Evolutionary conservation across 2,329 filamentous ascomycete species (phyloP), one percentile per base, ranked within the genome.

Genomic region (Leptosphaerulina australis): DNA sequence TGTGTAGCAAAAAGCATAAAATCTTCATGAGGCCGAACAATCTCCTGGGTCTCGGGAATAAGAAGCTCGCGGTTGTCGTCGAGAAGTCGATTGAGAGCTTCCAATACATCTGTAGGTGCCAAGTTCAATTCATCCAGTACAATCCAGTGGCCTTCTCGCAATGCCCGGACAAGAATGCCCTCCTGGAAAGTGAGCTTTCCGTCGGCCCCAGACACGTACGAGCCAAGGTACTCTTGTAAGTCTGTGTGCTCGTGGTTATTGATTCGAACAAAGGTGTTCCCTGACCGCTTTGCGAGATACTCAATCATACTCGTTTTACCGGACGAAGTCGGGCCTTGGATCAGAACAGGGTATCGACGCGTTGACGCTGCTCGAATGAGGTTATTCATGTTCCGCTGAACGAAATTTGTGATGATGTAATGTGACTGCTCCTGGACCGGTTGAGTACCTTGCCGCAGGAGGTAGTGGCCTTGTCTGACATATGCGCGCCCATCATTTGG

Each of bases 281-380:
- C 94, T 22, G 91, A 97, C 46, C 90, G 88, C 66, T 96, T 94
- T n/a, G 95, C 93, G 28, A 99, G 81, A 69, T 96, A 97, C 73
- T 97, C 93, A 31, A 99, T 96, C 94, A 99, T 99, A 73, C 93
- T 97, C 0, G 94, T 99, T 75, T 99, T 99, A 58, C 94, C 94
- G 10, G 93, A 90, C 4, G 95, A 99, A 0, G 94, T 99, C 10
- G 95, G 94, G 3, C 94, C 94, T 73, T 99, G 94, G 15, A 99
- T 88, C 8, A 99, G 80, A 38, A 99, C 90, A 0, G 94, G 95
- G 70, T 96, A 99, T 38, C 89, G 85, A 26, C 91, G 80, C 4
- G 93, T 99, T 0, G 93, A 97, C 12, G 91, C 91, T 3, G 94
- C 95, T 66, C 95, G 84, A 9, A 97, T 93, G 21, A 99, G 77